Conservation (phyloP, 2,329 filamentous ascomycete genomes). For the Xylariales sp. region DNA sequence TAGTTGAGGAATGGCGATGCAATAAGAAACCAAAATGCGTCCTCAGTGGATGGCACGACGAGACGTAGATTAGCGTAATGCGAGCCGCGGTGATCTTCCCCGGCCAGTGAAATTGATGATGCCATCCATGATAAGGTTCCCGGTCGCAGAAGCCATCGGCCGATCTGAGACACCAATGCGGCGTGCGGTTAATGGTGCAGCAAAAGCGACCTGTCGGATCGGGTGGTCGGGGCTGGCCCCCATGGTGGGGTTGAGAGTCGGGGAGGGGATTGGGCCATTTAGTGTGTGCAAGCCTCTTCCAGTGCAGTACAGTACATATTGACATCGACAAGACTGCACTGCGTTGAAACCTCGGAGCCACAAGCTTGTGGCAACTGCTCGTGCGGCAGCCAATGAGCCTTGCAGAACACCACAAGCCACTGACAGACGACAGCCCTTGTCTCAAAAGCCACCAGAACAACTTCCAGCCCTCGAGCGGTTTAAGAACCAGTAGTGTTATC, state of each 20-base stretch:
- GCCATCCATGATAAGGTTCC: too few species aligned
- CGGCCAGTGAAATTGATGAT: too few species aligned
- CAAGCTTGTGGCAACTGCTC: too few species aligned
- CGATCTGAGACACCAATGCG: too few species aligned
- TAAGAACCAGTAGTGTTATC: slow-evolving; percentile 30
- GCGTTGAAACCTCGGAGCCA: neutral
- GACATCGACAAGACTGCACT: too few species aligned
- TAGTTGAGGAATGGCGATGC: too few species aligned
- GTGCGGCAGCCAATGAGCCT: neutral
- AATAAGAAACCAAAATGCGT: too few species aligned
- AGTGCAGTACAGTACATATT: neutral
- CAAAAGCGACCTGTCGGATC: neutral
- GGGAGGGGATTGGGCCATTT: neutral
- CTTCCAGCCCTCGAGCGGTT: neutral
- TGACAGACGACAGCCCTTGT: too few species aligned
- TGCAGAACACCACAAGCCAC: neutral
- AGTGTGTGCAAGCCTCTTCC: neutral
- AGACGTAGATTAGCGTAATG: too few species aligned
- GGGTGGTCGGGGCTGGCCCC: neutral
- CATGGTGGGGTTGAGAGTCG: neutral
- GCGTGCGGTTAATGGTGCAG: neutral
- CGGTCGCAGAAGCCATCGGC: too few species aligned
- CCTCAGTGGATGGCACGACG: too few species aligned
- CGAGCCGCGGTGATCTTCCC: too few species aligned
- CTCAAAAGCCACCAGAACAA: neutral